These are phyloP conservation scores for Alternaria sp. DNA, from an alignment of 2,329 filamentous ascomycete species.

Conservation along the genomic window DNA sequence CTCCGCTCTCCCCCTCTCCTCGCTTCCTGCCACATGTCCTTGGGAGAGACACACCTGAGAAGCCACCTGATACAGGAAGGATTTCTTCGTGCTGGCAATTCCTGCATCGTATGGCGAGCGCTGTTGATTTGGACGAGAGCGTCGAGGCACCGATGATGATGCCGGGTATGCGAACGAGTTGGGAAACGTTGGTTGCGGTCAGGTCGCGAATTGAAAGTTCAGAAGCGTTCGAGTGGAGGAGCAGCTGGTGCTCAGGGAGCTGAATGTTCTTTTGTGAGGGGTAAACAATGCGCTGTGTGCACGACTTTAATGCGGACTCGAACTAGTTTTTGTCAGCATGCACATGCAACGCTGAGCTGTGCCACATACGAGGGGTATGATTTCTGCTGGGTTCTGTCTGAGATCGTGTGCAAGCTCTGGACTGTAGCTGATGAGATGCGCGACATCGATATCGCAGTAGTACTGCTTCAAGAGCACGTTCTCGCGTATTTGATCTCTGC, in stretches of 20 bases:
- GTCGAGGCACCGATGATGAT: conserved; percentile 98
- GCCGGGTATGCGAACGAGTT: conserved; percentile 94
- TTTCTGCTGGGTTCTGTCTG: conserved; percentile 87
- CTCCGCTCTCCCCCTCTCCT: conserved; percentile 70
- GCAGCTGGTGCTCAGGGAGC: conserved; percentile 90
- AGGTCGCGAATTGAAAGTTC: conserved; percentile 93
- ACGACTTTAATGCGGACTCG: conserved; percentile 86
- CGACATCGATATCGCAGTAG: conserved; percentile 95
- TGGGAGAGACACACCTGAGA: conserved; percentile 85
- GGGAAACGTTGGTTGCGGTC: conserved; percentile 89
- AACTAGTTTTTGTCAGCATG: conserved; percentile 67
- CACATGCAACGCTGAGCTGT: background rate
- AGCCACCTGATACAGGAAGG: conserved; percentile 81
- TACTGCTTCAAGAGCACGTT: conserved; percentile 95
- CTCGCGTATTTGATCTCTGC: conserved; percentile 90
- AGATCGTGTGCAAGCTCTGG: conserved; percentile 92
- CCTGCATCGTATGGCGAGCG: conserved; percentile 85
- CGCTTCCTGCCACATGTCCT: conserved; percentile 75
- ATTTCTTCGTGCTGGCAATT: conserved; percentile 78
- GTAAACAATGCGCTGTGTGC: conserved; percentile 92
- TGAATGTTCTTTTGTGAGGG: conserved; percentile 72
- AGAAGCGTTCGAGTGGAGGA: conserved; percentile 90
- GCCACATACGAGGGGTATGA: conserved; percentile 81
- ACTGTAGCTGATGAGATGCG: conserved; percentile 93
- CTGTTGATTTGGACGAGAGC: conserved; percentile 92